Percentiles rank a stretch among this genome's conserved stretches.
phyloP scores from a whole-genome alignment of 805 yeast genomes.

The Zygoascus bituminiphila region DNA sequence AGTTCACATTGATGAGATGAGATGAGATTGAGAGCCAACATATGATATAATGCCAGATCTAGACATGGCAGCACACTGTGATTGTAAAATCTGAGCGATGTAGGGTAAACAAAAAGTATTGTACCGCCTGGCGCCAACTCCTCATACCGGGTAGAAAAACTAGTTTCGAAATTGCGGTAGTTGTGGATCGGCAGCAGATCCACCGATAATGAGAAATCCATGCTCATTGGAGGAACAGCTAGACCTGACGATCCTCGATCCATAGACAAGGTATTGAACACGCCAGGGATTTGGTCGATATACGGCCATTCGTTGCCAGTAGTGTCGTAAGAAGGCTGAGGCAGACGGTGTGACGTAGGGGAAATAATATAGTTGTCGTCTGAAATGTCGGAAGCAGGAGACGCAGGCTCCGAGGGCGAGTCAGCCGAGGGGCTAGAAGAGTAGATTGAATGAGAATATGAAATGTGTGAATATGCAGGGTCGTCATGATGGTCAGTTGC shows the following conservation, averaged over 20 bases:
- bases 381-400: background rate
- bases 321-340: background rate
- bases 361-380: background rate
- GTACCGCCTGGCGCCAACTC: conserved; percentile 21
- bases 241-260: background rate
- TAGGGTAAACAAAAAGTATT: conserved; percentile 18
- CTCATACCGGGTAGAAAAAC: conserved; percentile 12
- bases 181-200: conserved; percentile 20
- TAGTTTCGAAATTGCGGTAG: conserved; percentile 8
- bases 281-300: background rate
- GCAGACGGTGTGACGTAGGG: background rate
- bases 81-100: conserved; percentile 16
- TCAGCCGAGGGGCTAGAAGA: background rate
- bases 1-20: conserved; percentile 20
- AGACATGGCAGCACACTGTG: conserved; percentile 18
- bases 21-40: conserved; percentile 21
- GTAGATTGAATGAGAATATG: background rate
- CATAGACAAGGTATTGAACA: background rate
- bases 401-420: background rate
- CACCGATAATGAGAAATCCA: conserved; percentile 17
- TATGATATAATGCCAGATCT: conserved; percentile 19
- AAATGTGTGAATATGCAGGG: background rate
- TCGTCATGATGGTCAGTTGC: background rate
- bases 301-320: background rate
- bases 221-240: conserved; percentile 15